Evolutionary conservation across 805 yeast genomes (phyloP).

Genomic region (Ogataea angusta): DNA sequence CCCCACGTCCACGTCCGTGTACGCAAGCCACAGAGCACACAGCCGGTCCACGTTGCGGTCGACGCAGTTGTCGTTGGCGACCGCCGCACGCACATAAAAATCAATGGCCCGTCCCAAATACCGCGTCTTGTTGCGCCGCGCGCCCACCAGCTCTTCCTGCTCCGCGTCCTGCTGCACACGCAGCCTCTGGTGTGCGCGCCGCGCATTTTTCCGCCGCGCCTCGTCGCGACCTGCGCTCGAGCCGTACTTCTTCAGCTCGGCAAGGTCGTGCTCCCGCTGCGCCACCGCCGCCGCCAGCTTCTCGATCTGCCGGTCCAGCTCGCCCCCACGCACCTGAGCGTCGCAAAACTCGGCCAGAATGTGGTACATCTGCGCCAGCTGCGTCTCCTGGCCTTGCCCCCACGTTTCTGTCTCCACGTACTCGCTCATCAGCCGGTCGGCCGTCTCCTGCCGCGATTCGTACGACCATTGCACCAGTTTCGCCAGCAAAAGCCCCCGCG

Average conservation of each 20-base stretch:
- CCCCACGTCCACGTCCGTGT: constrained; percentile 34
- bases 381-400: constrained; percentile 13
- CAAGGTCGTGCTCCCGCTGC: constrained; percentile 45
- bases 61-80: constrained; percentile 38
- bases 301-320: constrained; percentile 43
- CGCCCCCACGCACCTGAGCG: constrained; percentile 48
- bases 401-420: constrained; percentile 46
- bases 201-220: constrained; percentile 51
- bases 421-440: constrained; percentile 51
- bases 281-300: constrained; percentile 27
- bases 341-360: constrained; percentile 74
- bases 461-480: constrained; percentile 66
- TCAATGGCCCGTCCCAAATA: constrained; percentile 49
- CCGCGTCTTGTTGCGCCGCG: constrained; percentile 36
- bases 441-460: constrained; percentile 64
- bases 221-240: constrained; percentile 39
- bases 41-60: constrained; percentile 69
- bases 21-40: constrained; percentile 80
- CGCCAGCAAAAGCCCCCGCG: constrained; percentile 26
- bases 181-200: constrained; percentile 48
- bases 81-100: constrained; percentile 57
- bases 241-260: constrained; percentile 44
- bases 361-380: constrained; percentile 47
- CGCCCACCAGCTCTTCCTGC: constrained; percentile 38
- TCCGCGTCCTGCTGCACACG: constrained; percentile 50